These are phyloP conservation scores for Solanum clarkiae DNA, from an alignment of 257 asterid species.

Conservation along the genomic window DNA sequence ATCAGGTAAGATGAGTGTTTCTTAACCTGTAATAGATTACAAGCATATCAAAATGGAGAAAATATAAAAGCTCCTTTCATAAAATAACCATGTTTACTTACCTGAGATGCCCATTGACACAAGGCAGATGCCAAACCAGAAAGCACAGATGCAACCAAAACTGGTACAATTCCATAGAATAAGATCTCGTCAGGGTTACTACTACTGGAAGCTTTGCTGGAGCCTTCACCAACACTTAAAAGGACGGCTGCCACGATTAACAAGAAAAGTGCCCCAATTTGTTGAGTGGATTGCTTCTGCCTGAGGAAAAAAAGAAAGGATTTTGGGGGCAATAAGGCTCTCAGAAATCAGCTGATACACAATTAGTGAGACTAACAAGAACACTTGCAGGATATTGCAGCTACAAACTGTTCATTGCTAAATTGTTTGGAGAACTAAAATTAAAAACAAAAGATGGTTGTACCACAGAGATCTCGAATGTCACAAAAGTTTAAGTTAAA, in stretches of 20 bases:
- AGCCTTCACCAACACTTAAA: constrained; percentile 86
- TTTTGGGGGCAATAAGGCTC: not conserved
- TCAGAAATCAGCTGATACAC: not conserved
- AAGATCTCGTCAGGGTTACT: constrained; percentile 57
- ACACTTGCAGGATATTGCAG: not conserved
- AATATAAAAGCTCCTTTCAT: not conserved
- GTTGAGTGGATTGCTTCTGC: constrained; percentile 85
- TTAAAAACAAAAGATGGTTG: not conserved
- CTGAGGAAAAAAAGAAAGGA: constrained; percentile 20
- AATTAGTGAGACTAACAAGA: not conserved
- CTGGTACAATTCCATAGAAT: constrained; percentile 76
- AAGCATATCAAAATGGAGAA: constrained; percentile 1
- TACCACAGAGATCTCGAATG: not conserved
- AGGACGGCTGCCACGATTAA: constrained; percentile 84
- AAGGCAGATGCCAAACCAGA: constrained; percentile 96
- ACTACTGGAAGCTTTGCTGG: constrained; percentile 57
- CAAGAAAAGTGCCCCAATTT: constrained; percentile 89
- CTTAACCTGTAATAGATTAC: constrained; percentile 48
- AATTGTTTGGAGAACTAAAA: not conserved
- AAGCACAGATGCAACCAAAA: constrained; percentile 84
- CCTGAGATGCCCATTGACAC: constrained; percentile 99
- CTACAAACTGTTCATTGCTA: not conserved
- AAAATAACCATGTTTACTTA: constrained; percentile 17
- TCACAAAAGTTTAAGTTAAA: not conserved
- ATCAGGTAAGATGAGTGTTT: constrained; percentile 80